Base-by-base conservation (phyloP, 225 moss, liverwort and hornwort species). In the Asterella californica region DNA sequence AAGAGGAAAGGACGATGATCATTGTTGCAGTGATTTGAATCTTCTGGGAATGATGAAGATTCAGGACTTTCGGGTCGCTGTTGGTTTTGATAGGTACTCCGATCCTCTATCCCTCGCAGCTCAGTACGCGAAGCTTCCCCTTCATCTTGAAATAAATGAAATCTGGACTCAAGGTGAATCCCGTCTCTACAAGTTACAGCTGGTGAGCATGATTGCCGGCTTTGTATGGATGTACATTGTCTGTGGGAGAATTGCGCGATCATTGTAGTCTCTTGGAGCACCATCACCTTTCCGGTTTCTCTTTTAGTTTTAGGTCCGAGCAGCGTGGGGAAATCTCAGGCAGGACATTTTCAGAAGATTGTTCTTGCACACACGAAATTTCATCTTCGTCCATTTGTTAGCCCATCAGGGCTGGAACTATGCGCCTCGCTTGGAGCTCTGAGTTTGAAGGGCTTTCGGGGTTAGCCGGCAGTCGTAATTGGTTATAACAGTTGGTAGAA, bases 61-160 rank as follows among this genome's bases (percentile, higher is more conserved):
- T 33, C 22, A 2, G 38, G 54, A 76, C 57, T 2, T 37, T 37
- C 53, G 52, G 75, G 19, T 32, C 6, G 57, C 36, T 59, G 22
- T 47, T 71, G 71, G 45, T n/a, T 37, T 38, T 18, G 57, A 59
- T 76, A 76, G 75, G 75, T 76, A 76, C 75, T 55, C 34, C 57
- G 37, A 36, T 59, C 70, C 42, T 46, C 6, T 22, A 34, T 59
- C 75, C 53, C 33, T 5, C 2, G 33, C 59, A 18, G 17, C 48
- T 27, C 6, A 33, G 15, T 0, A 37, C 55, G 59, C 24, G 24
- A 37, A 37, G 59, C 36, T 37, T 38, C 34, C 27, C 22, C 5
- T 70, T 42, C 2, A 37, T n/a, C 75, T 76, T 60, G 18, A 34
- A 21, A 59, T 9, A 19, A 22, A 5, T 76, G 37, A 18, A 19